Conservation (phyloP, 768 basidiomycete genomes). For the Dacryopinax spathularia region DNA sequence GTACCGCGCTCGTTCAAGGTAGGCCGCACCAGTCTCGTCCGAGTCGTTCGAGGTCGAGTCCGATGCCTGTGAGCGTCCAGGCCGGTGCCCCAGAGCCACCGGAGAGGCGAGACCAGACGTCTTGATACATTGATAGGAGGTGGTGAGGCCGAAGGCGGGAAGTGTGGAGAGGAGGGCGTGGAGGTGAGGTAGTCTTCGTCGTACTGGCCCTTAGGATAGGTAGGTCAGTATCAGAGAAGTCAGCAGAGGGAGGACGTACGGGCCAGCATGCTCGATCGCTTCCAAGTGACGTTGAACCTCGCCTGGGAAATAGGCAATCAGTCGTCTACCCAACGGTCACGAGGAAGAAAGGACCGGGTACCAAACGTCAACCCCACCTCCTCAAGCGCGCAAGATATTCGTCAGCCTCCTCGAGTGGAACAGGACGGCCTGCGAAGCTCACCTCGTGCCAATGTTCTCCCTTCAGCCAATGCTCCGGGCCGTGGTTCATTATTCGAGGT, state of each 20-base stretch:
- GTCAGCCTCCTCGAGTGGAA: slow-evolving; percentile 76
- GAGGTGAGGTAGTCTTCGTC: slow-evolving; percentile 75
- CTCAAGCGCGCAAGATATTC: slow-evolving; percentile 69
- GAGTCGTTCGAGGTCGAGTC: slow-evolving; percentile 70
- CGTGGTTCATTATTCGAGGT: no score
- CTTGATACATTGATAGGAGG: slow-evolving; percentile 79
- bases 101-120: slow-evolving; percentile 88
- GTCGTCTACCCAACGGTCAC: no score
- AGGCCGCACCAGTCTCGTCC: slow-evolving; percentile 74
- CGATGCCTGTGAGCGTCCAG: slow-evolving; percentile 79
- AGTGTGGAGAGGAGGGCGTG: slow-evolving; percentile 50
- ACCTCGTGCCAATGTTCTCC: no score
- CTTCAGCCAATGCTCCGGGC: no score
- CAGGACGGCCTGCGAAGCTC: slow-evolving; percentile 82
- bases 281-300: no score
- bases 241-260: no score
- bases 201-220: slow-evolving; percentile 45
- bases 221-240: no score
- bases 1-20: slow-evolving; percentile 64
- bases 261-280: no score
- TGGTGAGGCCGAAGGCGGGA: slow-evolving; percentile 55
- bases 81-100: slow-evolving; percentile 94
- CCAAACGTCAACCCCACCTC: no score
- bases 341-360: no score
- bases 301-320: no score